Evolutionary conservation across 306 rosid species (phyloP), one percentile per base, ranked within the genome.

Genomic region (Vigna mungo): DNA sequence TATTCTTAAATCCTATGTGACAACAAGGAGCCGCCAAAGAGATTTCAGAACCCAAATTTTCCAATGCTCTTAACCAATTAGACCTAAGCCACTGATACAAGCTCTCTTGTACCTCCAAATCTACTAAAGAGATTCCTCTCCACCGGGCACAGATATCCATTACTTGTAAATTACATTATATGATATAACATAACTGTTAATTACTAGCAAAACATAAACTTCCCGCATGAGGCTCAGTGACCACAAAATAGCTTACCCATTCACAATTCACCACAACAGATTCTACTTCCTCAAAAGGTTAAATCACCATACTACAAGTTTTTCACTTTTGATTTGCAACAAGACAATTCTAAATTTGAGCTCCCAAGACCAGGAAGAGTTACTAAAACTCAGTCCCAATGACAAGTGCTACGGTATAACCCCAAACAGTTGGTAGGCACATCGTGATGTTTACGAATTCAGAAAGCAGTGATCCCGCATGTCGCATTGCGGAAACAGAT

Each of bases 401-500:
- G 17, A 74, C 8, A 9, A 21, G 48, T 17, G 2, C 46, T 41
- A 39, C 49, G 15, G 21, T 12, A 51, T 18, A 25, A 61, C 25
- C 16, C 41, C 71, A 77, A 78, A 48, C 75, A 82, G 12, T 20
- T 20, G 4, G 32, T 10, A 63, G 18, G 23, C 73, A 51, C 53
- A 41, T 25, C 5, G 60, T 41, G 17, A 41, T 14, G 53, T 18
- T 23, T 23, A 48, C 25, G 43, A 70, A 69, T 54, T 30, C 53
- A 59, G 39, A 74, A 65, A 21, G 43, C 66, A 83, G 72, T 20
- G 60, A 52, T 61, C 66, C 76, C 60, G 18, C 2, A 44, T 1
- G 34, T 10, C 36, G 46, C 70, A 65, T 16, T 20, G 66, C 55
- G 4, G 36, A 67, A 73, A 58, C 15, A 27, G 9, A 27, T 55